Evolutionary conservation across 257 asterid genomes (phyloP).

Genomic region (Penstemon eatonii): DNA sequence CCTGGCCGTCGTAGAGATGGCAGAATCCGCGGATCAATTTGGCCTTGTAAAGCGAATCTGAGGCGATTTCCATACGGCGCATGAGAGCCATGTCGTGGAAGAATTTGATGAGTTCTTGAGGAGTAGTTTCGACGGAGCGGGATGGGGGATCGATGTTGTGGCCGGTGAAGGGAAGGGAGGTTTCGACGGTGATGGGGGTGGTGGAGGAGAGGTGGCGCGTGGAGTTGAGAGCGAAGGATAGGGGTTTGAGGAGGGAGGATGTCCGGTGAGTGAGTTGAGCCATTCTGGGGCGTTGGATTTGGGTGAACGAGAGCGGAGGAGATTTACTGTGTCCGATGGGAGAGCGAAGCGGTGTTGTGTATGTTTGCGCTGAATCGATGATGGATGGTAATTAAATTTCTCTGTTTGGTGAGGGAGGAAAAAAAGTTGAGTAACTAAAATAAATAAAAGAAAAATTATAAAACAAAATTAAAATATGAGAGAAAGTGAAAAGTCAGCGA

Average conservation of each 20-base stretch:
- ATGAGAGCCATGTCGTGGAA: slow-evolving; percentile 79
- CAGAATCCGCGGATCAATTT: slow-evolving; percentile 93
- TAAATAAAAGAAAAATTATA: too few species aligned
- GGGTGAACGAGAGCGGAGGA: neutral
- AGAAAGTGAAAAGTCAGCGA: too few species aligned
- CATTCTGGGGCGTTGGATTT: slow-evolving; percentile 37
- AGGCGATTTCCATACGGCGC: slow-evolving; percentile 98
- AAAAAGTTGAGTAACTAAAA: too few species aligned
- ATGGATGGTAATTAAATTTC: too few species aligned
- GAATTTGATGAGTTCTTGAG: slow-evolving; percentile 71
- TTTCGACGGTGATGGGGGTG: slow-evolving; percentile 66
- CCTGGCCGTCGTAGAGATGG: slow-evolving; percentile 96
- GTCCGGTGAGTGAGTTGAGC: slow-evolving; percentile 61
- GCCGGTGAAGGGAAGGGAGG: slow-evolving; percentile 80
- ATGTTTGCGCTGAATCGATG: too few species aligned
- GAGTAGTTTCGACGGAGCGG: slow-evolving; percentile 65
- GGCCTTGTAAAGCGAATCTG: slow-evolving; percentile 94
- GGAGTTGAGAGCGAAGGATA: slow-evolving; percentile 39
- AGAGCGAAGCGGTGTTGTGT: slow-evolving; percentile 16
- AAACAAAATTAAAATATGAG: too few species aligned
- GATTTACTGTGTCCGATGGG: neutral
- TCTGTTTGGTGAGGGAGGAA: too few species aligned
- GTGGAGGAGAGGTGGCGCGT: slow-evolving; percentile 61
- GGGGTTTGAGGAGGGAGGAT: slow-evolving; percentile 41
- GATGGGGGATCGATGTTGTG: slow-evolving; percentile 93